Conservation (phyloP, 2,329 filamentous ascomycete species). For the Aureobasidium subglaciale region DNA sequence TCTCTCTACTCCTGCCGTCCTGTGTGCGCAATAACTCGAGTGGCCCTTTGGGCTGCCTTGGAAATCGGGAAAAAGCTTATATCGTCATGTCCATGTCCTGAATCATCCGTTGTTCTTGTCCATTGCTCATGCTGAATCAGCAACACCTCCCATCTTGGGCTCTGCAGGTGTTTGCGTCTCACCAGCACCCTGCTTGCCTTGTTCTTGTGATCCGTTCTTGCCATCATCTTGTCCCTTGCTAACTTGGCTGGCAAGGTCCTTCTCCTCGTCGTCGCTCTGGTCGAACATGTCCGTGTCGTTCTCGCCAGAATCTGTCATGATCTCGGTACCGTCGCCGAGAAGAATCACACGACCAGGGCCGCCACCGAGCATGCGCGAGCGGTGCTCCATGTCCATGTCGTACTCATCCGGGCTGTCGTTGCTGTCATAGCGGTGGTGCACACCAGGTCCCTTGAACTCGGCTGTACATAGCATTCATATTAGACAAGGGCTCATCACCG, state of each 20-base stretch:
- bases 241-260: slow-evolving; percentile 78
- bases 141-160: slow-evolving; percentile 23
- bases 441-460: slow-evolving; percentile 45
- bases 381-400: slow-evolving; percentile 65
- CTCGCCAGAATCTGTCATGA: slow-evolving; percentile 65
- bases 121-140: slow-evolving; percentile 1
- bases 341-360: slow-evolving; percentile 81
- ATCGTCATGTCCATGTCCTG: slow-evolving; percentile 12
- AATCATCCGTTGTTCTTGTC: not conserved
- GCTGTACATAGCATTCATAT: slow-evolving; percentile 29
- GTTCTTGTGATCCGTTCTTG: slow-evolving; percentile 25
- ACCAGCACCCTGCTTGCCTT: slow-evolving; percentile 19
- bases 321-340: slow-evolving; percentile 89
- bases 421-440: slow-evolving; percentile 44
- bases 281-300: slow-evolving; percentile 87
- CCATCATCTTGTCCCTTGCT: slow-evolving; percentile 50
- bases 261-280: slow-evolving; percentile 52
- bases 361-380: slow-evolving; percentile 62
- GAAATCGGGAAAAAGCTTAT: not conserved
- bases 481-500: slow-evolving; percentile 10
- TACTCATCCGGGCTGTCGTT: slow-evolving; percentile 50
- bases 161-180: slow-evolving; percentile 21
- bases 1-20: not conserved
- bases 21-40: not conserved
- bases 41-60: not conserved